Percentiles rank a stretch among this genome's conserved stretches.
These are phyloP conservation scores for Petunia axillaris DNA, from an alignment of 257 asterid species.

Conservation along the genomic window DNA sequence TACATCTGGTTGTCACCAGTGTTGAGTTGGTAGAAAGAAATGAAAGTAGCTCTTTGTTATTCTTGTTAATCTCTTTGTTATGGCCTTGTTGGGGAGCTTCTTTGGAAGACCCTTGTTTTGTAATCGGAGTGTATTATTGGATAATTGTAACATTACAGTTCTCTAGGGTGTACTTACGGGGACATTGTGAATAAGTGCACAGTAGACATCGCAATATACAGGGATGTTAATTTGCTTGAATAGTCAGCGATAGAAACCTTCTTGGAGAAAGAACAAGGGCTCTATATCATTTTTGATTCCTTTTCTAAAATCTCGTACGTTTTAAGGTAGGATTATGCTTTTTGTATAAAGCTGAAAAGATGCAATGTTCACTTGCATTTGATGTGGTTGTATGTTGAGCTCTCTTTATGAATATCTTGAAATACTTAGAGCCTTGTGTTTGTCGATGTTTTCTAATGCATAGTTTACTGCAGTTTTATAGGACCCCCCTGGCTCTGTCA, in stretches of 20 bases:
- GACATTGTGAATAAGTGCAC: background rate
- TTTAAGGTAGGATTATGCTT: background rate
- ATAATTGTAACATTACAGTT: background rate
- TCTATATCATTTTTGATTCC: background rate
- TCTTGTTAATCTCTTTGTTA: background rate
- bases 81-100: background rate
- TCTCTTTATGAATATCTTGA: background rate
- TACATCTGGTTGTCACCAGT: background rate
- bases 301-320: background rate
- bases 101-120: background rate
- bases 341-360: background rate
- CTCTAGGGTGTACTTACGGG: background rate
- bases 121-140: background rate
- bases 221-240: background rate
- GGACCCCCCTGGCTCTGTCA: background rate
- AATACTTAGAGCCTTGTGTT: background rate
- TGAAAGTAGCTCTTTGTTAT: background rate
- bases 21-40: background rate
- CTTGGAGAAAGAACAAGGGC: background rate
- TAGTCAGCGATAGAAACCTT: background rate
- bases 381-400: background rate
- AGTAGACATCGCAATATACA: background rate
- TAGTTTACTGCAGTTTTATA: background rate
- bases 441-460: background rate
- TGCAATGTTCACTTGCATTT: background rate